Base-by-base conservation (phyloP, 768 basidiomycete genomes). In the Dendrothele bispora region DNA sequence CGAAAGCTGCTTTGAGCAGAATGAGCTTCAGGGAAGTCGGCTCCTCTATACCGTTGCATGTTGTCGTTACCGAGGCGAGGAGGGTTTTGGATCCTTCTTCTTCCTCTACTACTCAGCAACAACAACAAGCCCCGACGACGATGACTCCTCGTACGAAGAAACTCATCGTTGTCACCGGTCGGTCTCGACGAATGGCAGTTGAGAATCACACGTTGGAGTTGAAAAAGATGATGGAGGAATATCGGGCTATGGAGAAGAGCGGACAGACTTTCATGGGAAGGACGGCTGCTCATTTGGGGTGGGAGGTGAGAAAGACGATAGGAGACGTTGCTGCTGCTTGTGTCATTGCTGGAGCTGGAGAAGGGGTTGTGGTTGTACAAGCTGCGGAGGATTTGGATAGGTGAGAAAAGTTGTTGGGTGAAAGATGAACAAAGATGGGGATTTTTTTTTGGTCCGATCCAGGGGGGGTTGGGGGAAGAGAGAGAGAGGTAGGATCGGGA, bases 291-390 rank as follows among this genome's bases (percentile, higher is more conserved):
- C n/a, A 32, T 32, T 0, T 47, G 27, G 46, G 78, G 0, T 59
- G 72, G 3, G 88, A 90, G 59, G 80, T 93, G 50, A 73, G 77
- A 61, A 86, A 88, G 69, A 92, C 93, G 18, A 73, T 95, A 21
- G 95, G 95, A 3, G 90, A 95, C 61, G 84, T 90, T 15, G 89
- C 83, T 2, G 79, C 85, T 32, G 84, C 84, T 37, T 80, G 95
- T 61, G 80, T 93, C 11, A 70, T 84, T 3, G 72, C 81, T 5
- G 79, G 78, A 1, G 70, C 73, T 42, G 78, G 77, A 28, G 71
- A 74, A 35, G 86, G 81, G 17, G 56, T 90, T 32, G 68, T 90
- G 28, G 86, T 91, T 1, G 59, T 91, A 27, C 89, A 91, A 68
- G 80, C 83, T 38, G 68, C 73, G 36, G n/a, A n/a, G n/a, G n/a